A percentile compares a stretch with the other conserved stretches of the same genome.
Conservation (phyloP, 192 early-diverging fungal genomes). For the Irineochytrium annulatum region DNA sequence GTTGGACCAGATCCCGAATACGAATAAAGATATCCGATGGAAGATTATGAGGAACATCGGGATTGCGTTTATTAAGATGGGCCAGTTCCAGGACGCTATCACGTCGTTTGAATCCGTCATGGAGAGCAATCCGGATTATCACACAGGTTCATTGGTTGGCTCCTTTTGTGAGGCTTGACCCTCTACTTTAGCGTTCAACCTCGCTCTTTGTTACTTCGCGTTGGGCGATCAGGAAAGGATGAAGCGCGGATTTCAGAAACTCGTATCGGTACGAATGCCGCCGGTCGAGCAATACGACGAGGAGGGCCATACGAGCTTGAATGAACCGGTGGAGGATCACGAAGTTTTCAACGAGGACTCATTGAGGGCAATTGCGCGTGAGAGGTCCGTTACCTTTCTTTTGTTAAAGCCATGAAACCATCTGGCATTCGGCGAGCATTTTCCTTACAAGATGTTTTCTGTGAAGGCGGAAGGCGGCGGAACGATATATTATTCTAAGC, state of each 20-base stretch:
- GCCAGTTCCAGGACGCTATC: conserved; percentile 58
- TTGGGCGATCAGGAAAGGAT: conserved; percentile 56
- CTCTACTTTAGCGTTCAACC: conserved; percentile 45
- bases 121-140: conserved; percentile 53
- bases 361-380: conserved; percentile 47
- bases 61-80: conserved; percentile 52
- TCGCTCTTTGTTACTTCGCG: conserved; percentile 60
- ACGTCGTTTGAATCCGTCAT: conserved; percentile 57
- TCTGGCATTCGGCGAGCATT: not conserved
- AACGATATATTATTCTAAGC: conserved; percentile 48
- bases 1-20: conserved; percentile 55
- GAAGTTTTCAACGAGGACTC: conserved; percentile 56
- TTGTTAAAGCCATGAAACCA: not conserved
- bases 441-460: no score
- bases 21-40: conserved; percentile 49
- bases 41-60: conserved; percentile 64
- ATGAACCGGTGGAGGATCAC: conserved; percentile 56
- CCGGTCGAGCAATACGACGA: conserved; percentile 50
- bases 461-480: conserved; percentile 15
- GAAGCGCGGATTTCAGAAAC: conserved; percentile 47
- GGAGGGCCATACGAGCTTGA: not conserved
- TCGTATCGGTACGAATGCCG: conserved; percentile 40
- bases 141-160: conserved; percentile 32
- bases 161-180: not conserved
- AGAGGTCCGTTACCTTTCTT: conserved; percentile 30